Evolutionary conservation across 2,329 filamentous ascomycete species (phyloP), one percentile per base, ranked within the genome.

Genomic region (Harringtonia lauricola): DNA sequence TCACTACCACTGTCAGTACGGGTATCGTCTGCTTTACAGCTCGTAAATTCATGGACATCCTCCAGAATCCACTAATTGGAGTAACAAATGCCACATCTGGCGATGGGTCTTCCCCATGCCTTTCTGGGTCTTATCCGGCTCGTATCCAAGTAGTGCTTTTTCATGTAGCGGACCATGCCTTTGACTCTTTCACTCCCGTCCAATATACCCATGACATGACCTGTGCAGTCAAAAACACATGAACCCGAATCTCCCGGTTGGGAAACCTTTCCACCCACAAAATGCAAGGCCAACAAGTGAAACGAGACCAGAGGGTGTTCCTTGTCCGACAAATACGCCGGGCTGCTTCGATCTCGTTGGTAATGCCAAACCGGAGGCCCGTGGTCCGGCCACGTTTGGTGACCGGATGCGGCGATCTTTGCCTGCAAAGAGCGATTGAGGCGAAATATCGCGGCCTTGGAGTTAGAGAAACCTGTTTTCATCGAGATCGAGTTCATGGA

Each of bases 361-460:
- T 43, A 10, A 43, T 22, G 10, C 36, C 42, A 29, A 43, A 43
- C 4, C 21, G 21, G 7, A 43, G 13, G 7, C 42, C 36, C 15
- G 42, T 35, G n/a, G 15, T 21, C 13, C 35, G 42, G 30, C 42
- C 42, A 6, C 42, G 42, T 8, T 43, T 43, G 19, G 36, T 30
- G 8, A 39, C 42, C 5, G 39, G 21, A 24, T 35, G 28, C 19
- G 24, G n/a, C 31, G 33, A 12, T 19, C 4, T 2, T 42, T 14
- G 14, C 12, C 17, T 26, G 21, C 21, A n/a, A 42, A 36, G 3
- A 33, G 40, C 9, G 33, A 33, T 17, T 42, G 14, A 13, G 29
- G 8, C 5, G 31, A 21, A 1, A 35, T 26, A 13, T 41, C 17
- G 7, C 22, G 31, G 15, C 40, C 33, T 10, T 42, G 31, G 5